phyloP scores from a whole-genome alignment of 345 rosid genomes.

The Bruguiera sexangula region DNA sequence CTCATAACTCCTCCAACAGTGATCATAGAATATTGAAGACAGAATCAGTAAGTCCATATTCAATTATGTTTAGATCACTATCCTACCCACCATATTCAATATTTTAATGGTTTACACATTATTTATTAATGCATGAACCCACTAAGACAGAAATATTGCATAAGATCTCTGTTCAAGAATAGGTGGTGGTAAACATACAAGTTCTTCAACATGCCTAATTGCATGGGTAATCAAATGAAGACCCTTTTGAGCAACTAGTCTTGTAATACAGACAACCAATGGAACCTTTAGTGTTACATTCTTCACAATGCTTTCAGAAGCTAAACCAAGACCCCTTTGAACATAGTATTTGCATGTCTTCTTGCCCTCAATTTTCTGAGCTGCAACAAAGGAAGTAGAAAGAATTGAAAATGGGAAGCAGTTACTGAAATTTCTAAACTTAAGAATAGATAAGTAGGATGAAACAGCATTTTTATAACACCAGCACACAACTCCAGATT shows the following conservation, averaged over 20 bases:
- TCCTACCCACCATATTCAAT: not conserved
- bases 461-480: not conserved
- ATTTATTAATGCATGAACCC: not conserved
- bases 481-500: too few species aligned
- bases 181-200: conserved; percentile 33
- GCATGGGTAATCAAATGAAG: conserved; percentile 60
- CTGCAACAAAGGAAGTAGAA: conserved; percentile 27
- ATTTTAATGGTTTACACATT: not conserved
- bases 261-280: conserved; percentile 50
- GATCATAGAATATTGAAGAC: not conserved
- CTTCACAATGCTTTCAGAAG: conserved; percentile 23
- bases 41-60: not conserved
- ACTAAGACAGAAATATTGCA: not conserved
- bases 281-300: conserved; percentile 30
- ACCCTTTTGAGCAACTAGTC: conserved; percentile 61
- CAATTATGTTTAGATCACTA: not conserved
- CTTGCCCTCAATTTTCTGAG: conserved; percentile 43
- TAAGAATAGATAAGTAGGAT: not conserved
- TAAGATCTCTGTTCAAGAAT: not conserved
- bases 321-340: conserved; percentile 51
- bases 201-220: conserved; percentile 40
- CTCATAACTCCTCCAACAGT: not conserved
- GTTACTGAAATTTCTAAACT: not conserved
- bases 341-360: conserved; percentile 43
- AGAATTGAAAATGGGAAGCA: conserved; percentile 1